Evolutionary conservation across 148 eudicot genomes (phyloP), one percentile per base, ranked within the genome.

Genomic region (Rheum nobile): DNA sequence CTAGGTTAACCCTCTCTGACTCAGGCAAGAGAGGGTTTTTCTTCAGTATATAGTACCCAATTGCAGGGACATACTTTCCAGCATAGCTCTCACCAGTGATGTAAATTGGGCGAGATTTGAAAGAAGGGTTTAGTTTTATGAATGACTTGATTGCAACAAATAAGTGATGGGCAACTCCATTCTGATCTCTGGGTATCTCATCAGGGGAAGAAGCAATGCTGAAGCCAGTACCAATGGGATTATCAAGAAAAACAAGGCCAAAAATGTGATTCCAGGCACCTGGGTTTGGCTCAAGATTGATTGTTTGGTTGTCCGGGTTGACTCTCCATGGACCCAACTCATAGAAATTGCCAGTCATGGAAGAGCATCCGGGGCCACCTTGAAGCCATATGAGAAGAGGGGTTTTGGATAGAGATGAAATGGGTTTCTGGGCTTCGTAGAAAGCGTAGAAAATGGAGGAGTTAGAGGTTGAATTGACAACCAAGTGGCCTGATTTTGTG

Each of bases 81-180:
- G 91, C 98, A 77, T 94, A 94, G 75, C 98, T 94, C 72, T 94
- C 97, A 4, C 98, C 98, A 0, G 98, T 91, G 12, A 94, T 16
- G 71, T 91, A 94, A 72, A 94, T 21, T 7, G 96, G 93, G 2
- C 97, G 75, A 5, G 77, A 46, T 34, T 80, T 84, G 74, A 86
- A 91, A 17, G 71, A 16, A 0, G 77, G 67, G 71, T 94, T 71
- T 34, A 78, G 41, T 4, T 38, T 76, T 1, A 91, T n/a, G 71
- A 91, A 89, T n/a, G 78, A 41, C 24, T 54, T 75, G n/a, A 94
- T 77, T 6, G 98, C 97, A 8, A 31, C 52, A 38, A 75, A 89
- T 35, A 94, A 89, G 43, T 94, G 98, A 57, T 79, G 72, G 5
- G 91, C 90, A 37, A 94, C 93, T 29, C 74, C 79, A 0, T 32